These are phyloP conservation scores for Metrosideros polymorpha DNA, from an alignment of 441 rosid genomes.

Conservation along the genomic window DNA sequence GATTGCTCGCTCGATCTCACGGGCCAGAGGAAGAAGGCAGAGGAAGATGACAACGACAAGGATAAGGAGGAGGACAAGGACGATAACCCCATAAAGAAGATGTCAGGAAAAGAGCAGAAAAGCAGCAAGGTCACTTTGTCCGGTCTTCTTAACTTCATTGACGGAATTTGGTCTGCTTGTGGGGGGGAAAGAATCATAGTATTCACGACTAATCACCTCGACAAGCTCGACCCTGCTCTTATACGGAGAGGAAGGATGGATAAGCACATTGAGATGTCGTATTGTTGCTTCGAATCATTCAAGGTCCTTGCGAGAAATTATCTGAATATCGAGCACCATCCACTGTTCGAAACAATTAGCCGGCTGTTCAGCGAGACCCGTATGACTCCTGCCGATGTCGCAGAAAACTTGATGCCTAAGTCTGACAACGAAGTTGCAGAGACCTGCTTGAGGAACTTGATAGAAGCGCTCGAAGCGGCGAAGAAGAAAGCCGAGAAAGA, in stretches of 20 bases:
- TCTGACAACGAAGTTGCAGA: background rate
- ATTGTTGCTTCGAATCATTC: conserved; percentile 42
- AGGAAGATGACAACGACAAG: background rate
- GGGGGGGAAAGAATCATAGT: conserved; percentile 63
- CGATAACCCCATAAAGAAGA: background rate
- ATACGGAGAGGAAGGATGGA: conserved; percentile 79
- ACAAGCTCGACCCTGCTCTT: conserved; percentile 62
- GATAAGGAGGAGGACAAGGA: background rate
- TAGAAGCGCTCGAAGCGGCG: background rate
- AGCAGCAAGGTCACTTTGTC: conserved; percentile 50
- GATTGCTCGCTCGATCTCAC: background rate
- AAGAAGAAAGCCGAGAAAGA: background rate
- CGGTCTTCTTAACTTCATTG: conserved; percentile 61
- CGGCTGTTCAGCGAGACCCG: background rate
- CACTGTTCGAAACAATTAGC: background rate
- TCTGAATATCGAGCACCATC: conserved; percentile 15
- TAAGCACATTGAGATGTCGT: conserved; percentile 61
- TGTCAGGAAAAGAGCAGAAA: conserved; percentile 9
- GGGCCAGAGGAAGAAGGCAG: background rate
- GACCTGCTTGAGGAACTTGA: background rate
- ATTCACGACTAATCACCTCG: conserved; percentile 55
- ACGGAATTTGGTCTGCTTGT: conserved; percentile 79
- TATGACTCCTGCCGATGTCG: conserved; percentile 7
- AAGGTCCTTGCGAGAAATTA: conserved; percentile 26
- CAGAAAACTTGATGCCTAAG: conserved; percentile 6